Evolutionary conservation across 2,329 filamentous ascomycete species (phyloP).

Genomic region (Cordyceps fumosorosea): DNA sequence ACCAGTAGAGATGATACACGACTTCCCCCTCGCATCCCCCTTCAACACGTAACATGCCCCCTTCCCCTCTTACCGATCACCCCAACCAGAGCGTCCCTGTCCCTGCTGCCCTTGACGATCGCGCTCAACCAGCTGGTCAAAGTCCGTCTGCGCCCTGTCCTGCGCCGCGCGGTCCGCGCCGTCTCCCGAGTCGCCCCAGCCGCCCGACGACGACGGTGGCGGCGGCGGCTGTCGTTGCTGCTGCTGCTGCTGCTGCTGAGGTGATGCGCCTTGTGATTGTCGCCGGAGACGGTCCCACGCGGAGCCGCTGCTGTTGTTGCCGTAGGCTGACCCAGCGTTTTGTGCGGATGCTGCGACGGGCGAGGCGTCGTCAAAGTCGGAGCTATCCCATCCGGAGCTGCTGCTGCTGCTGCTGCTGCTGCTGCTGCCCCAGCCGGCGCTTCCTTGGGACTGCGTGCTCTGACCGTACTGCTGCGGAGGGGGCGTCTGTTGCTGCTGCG

Average conservation of each 20-base stretch:
- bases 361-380: constrained; percentile 37
- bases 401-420: neutral
- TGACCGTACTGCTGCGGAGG: neutral
- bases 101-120: constrained; percentile 30
- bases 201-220: neutral
- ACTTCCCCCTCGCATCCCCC: neutral
- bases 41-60: neutral
- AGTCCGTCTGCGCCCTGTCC: constrained; percentile 43
- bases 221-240: constrained; percentile 12
- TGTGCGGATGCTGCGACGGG: constrained; percentile 31
- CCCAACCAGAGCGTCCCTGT: constrained; percentile 22
- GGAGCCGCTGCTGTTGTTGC: constrained; percentile 22
- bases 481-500: neutral
- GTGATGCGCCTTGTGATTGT: constrained; percentile 19
- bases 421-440: constrained; percentile 8
- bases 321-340: constrained; percentile 14
- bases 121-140: constrained; percentile 41
- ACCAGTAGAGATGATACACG: neutral
- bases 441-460: neutral
- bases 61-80: constrained; percentile 14
- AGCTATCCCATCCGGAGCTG: constrained; percentile 20
- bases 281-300: constrained; percentile 41
- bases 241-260: constrained; percentile 17
- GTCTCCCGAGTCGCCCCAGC: constrained; percentile 23
- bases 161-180: constrained; percentile 34